Evolutionary conservation across 2,329 filamentous ascomycete genomes (phyloP).

Genomic region (Penicillium occitanis): DNA sequence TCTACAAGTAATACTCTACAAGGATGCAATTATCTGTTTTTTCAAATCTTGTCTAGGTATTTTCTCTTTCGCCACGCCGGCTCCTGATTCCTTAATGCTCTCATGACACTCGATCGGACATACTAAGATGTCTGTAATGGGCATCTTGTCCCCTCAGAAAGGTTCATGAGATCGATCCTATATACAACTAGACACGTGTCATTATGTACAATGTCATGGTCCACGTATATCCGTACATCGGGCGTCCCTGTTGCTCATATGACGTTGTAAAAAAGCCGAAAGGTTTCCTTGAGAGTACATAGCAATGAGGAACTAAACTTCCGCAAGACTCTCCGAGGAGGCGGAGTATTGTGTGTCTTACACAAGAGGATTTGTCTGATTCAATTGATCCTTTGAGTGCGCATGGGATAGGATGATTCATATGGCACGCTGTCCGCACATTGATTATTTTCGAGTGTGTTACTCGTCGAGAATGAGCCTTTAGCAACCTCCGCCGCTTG

Average conservation of each 20-base stretch:
- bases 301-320: not conserved
- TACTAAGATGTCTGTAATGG: not conserved
- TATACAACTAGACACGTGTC: not conserved
- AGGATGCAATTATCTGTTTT: not conserved
- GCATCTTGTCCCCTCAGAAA: not conserved
- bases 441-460: not conserved
- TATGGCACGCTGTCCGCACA: not conserved
- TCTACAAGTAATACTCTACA: not conserved
- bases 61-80: not conserved
- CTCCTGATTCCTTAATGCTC: not conserved
- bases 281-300: not conserved
- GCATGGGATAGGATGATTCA: not conserved
- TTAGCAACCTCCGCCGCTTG: not conserved
- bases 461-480: not conserved
- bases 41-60: not conserved
- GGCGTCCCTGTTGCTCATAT: no score
- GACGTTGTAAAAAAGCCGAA: not conserved
- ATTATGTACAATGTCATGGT: not conserved
- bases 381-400: not conserved
- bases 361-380: not conserved
- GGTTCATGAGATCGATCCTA: not conserved
- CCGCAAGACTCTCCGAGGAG: not conserved
- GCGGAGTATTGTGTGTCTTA: no score
- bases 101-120: not conserved
- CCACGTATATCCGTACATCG: no score